phyloP scores from a whole-genome alignment of 2,329 filamentous ascomycete genomes.

The Cytospora piceae region DNA sequence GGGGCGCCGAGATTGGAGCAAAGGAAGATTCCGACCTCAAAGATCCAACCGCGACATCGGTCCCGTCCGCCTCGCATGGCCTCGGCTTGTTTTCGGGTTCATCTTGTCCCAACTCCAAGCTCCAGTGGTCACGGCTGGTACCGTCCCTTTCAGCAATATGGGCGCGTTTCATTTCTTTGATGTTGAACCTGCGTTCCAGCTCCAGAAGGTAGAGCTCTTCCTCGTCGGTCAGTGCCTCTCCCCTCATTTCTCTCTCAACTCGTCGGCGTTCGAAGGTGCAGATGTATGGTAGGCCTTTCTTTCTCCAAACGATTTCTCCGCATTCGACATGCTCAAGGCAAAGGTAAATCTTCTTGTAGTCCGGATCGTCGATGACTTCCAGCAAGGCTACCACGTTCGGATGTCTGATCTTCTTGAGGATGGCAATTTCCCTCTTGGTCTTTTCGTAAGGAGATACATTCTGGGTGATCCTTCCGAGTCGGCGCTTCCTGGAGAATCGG shows the following conservation, averaged over 20 bases:
- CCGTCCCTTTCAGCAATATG: conserved; percentile 55
- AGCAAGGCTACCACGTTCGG: conserved; percentile 95
- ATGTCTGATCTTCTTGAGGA: conserved; percentile 96
- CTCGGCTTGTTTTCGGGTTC: conserved; percentile 48
- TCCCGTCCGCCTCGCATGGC: conserved; percentile 47
- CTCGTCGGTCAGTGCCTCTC: conserved; percentile 61
- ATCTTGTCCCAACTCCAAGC: conserved; percentile 72
- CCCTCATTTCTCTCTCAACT: conserved; percentile 71
- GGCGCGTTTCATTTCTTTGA: conserved; percentile 62
- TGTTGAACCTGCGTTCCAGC: conserved; percentile 60
- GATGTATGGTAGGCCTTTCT: conserved; percentile 82
- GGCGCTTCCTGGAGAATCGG: conserved; percentile 88
- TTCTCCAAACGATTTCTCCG: conserved; percentile 93
- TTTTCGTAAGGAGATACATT: conserved; percentile 68
- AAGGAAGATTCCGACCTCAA: conserved; percentile 45
- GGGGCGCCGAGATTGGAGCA: conserved; percentile 44
- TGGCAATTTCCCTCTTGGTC: conserved; percentile 95
- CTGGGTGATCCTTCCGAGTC: conserved; percentile 80
- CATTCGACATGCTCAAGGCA: conserved; percentile 93
- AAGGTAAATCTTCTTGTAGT: conserved; percentile 97
- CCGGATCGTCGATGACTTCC: conserved; percentile 96
- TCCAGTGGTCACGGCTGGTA: conserved; percentile 71
- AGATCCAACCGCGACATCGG: conserved; percentile 41
- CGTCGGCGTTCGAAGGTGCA: conserved; percentile 80
- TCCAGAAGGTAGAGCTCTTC: conserved; percentile 64